phyloP scores from a whole-genome alignment of 2,329 filamentous ascomycete species.

The Thelonectria olida region DNA sequence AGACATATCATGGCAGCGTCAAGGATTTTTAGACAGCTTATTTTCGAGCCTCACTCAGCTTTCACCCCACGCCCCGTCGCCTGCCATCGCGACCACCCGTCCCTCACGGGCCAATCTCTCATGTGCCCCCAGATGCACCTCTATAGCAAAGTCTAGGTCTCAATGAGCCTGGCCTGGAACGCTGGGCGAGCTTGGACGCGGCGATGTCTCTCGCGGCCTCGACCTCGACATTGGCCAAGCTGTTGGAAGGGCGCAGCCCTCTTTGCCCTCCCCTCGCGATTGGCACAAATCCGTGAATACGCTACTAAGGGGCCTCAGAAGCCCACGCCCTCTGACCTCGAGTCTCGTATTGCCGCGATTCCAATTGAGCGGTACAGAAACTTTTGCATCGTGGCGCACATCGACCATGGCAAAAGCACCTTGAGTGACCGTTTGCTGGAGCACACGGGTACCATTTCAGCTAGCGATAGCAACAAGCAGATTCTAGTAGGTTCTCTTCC shows the following conservation, averaged over 20 bases:
- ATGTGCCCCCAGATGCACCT: constrained; percentile 35
- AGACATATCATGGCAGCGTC: not conserved
- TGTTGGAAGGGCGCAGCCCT: constrained; percentile 14
- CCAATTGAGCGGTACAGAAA: constrained; percentile 86
- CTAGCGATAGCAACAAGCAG: constrained; percentile 87
- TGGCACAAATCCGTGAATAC: not conserved
- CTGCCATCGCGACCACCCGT: not conserved
- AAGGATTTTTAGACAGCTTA: not conserved
- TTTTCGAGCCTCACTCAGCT: not conserved
- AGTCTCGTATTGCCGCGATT: constrained; percentile 72
- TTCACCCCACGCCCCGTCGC: not conserved
- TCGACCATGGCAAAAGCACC: constrained; percentile 98
- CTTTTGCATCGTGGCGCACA: constrained; percentile 98
- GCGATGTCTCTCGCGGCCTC: constrained; percentile 42
- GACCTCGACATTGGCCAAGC: constrained; percentile 28
- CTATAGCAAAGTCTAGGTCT: constrained; percentile 32
- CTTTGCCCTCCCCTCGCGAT: constrained; percentile 10
- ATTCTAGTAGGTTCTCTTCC: constrained; percentile 66
- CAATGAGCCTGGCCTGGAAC: constrained; percentile 51
- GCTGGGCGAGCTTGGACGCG: constrained; percentile 50
- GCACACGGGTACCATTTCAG: constrained; percentile 89
- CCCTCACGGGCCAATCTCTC: not conserved
- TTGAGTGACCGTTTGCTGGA: constrained; percentile 92
- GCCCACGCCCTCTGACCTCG: constrained; percentile 45
- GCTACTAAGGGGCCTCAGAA: constrained; percentile 35